phyloP scores from a whole-genome alignment of 306 rosid species.

The Macrotyloma uniflorum region DNA sequence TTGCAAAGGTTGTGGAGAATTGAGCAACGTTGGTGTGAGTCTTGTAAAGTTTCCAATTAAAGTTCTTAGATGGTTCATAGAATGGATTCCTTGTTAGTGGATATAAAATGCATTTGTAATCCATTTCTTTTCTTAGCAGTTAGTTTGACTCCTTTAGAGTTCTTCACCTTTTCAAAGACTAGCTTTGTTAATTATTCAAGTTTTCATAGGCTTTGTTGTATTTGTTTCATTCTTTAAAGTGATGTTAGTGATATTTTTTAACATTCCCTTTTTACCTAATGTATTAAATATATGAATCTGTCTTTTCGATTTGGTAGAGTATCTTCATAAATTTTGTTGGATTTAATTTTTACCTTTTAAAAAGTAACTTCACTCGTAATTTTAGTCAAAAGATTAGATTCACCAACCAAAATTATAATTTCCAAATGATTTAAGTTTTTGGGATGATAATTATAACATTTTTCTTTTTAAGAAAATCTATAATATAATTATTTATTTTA shows the following conservation, averaged over 20 bases:
- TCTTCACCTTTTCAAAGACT: background rate
- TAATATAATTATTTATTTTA: too few relatives aligned
- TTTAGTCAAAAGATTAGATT: too few relatives aligned
- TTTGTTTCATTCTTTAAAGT: background rate
- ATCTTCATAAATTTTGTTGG: background rate
- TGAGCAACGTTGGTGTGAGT: slow-evolving; percentile 56
- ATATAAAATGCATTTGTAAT: background rate
- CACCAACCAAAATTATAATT: too few relatives aligned
- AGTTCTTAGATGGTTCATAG: slow-evolving; percentile 62
- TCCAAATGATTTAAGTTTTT: too few relatives aligned
- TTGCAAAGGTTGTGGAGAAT: slow-evolving; percentile 55
- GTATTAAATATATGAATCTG: background rate
- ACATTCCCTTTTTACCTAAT: too few relatives aligned
- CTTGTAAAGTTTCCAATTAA: slow-evolving; percentile 70
- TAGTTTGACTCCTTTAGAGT: background rate
- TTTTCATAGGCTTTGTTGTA: too few relatives aligned
- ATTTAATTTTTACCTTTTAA: too few relatives aligned
- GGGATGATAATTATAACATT: too few relatives aligned
- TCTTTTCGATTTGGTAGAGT: background rate
- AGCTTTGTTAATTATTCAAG: background rate
- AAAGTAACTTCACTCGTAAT: too few relatives aligned
- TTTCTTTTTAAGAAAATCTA: too few relatives aligned
- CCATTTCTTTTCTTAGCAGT: background rate
- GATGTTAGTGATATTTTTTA: background rate
- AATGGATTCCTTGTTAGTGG: slow-evolving; percentile 64